phyloP scores from a whole-genome alignment of 2,329 filamentous ascomycete genomes.

The Chaetomiaceae sp. region DNA sequence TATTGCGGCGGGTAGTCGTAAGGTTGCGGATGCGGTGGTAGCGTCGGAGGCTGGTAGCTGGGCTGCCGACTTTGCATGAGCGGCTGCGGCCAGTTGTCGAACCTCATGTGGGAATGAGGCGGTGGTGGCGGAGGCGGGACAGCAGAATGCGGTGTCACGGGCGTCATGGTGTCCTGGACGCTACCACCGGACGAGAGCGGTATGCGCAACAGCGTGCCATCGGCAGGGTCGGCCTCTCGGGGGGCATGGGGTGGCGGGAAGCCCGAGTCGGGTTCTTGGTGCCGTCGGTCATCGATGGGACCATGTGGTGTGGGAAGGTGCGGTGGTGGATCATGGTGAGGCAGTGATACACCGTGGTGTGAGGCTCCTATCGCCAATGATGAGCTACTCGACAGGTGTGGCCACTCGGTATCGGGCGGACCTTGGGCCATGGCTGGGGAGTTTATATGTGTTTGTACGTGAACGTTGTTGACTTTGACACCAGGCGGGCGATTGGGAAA shows the following conservation, averaged over 20 bases:
- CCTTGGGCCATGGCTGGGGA: conserved; percentile 53
- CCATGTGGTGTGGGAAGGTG: conserved; percentile 17
- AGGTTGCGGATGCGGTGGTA: conserved; percentile 33
- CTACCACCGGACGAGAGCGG: conserved; percentile 48
- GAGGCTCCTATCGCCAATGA: conserved; percentile 43
- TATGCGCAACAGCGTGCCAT: conserved; percentile 39
- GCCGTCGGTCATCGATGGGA: conserved; percentile 47
- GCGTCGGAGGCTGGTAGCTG: conserved; percentile 38
- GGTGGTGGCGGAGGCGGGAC: conserved; percentile 13
- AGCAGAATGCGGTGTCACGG: conserved; percentile 32
- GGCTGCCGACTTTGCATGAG: conserved; percentile 34
- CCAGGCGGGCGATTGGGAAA: conserved; percentile 17
- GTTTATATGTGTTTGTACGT: conserved; percentile 37
- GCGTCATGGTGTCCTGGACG: conserved; percentile 30
- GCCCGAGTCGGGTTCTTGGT: conserved; percentile 51
- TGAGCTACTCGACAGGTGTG: conserved; percentile 45
- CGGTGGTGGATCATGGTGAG: conserved; percentile 35
- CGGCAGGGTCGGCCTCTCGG: conserved; percentile 51
- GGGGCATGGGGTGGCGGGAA: too few species aligned
- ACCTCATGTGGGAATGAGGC: conserved; percentile 37
- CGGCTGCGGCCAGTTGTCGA: conserved; percentile 41
- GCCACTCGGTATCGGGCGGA: conserved; percentile 54
- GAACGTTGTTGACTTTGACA: conserved; percentile 22
- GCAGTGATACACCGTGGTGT: conserved; percentile 39
- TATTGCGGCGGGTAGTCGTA: conserved; percentile 30